Evolutionary conservation across 192 early-diverging fungal genomes (phyloP), one percentile per base, ranked within the genome.

Genomic region (Rhizophagus prolifer): DNA sequence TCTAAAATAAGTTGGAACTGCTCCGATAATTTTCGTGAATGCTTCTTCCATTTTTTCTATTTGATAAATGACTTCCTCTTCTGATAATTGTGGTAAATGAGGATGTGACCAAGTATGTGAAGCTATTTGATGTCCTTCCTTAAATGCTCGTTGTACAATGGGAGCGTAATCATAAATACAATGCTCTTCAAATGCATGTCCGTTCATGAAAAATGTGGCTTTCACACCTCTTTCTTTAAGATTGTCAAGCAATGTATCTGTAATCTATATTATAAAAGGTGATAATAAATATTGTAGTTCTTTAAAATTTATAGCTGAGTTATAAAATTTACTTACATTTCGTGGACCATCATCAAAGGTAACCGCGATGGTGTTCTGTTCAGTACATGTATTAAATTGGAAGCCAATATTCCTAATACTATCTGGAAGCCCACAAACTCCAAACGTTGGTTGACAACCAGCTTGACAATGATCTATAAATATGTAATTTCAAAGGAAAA

Each of bases 201-300:
- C 92, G 58, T 87, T 84, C 21, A 93, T 87, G 76, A 88, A 92
- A 80, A 93, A 93, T 2, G 92, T 92, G 1, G 85, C 91, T 77
- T 91, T 92, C 58, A 91, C 75, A 59, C 85, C 75, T 21, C 79
- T 75, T 60, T 80, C 46, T 23, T 87, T 80, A 6, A 93, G 80
- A 1, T 80, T 71, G 73, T 89, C 86, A 9, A 93, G 78, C 19
- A 94, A 63, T 12, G 68, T 77, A 23, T 78, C 70, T 2, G 91
- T 92, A 63, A 77, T 81, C 62, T 82, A 63, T 31, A 23, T 50
- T 38, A 75, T 9, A 41, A 14, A 7, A 14, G 1, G 19, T 19
- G 19, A n/a, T 8, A n/a, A 21, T 23, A 46, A 44, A 36, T n/a
- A n/a, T 44, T 34, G 4, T 21, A 0, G 12, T 36, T 38, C 36